phyloP scores from a whole-genome alignment of 2,329 filamentous ascomycete genomes.

The Plenodomus lindquistii region DNA sequence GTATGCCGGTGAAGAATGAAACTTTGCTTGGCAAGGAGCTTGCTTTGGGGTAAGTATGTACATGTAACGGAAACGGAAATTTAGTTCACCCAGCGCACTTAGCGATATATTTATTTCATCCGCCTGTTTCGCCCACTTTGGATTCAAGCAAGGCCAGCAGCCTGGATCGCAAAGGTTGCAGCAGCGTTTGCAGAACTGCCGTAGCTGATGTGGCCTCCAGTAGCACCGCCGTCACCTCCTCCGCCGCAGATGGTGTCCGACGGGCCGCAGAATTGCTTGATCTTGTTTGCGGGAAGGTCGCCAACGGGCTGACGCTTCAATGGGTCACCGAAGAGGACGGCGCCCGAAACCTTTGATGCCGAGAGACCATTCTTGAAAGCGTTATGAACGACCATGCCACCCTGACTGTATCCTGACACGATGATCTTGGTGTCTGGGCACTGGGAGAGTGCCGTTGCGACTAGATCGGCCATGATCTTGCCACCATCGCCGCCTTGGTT shows the following conservation, averaged over 20 bases:
- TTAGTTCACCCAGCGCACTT: not conserved
- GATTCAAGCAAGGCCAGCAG: slow-evolving; percentile 23
- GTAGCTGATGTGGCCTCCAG: slow-evolving; percentile 36
- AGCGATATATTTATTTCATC: not conserved
- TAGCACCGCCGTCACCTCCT: slow-evolving; percentile 27
- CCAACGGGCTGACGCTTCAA: slow-evolving; percentile 30
- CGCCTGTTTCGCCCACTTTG: not conserved
- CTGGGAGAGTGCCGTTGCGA: slow-evolving; percentile 28
- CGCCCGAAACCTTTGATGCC: slow-evolving; percentile 27
- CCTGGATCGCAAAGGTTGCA: slow-evolving; percentile 31
- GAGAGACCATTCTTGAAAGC: slow-evolving; percentile 30
- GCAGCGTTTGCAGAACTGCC: slow-evolving; percentile 31
- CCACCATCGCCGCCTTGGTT: slow-evolving; percentile 31
- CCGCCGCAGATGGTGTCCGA: slow-evolving; percentile 30
- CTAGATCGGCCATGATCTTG: slow-evolving; percentile 28
- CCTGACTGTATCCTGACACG: slow-evolving; percentile 40
- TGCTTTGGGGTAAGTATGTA: slow-evolving; percentile 9
- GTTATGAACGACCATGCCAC: slow-evolving; percentile 40
- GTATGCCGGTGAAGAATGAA: slow-evolving; percentile 56
- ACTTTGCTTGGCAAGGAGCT: not conserved
- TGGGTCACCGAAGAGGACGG: slow-evolving; percentile 37
- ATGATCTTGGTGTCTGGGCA: slow-evolving; percentile 39
- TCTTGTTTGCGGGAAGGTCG: slow-evolving; percentile 19
- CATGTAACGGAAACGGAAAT: slow-evolving; percentile 1
- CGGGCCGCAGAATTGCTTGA: slow-evolving; percentile 36